Conservation (phyloP, 805 yeast genomes). For the Hyphopichia homilentoma region DNA sequence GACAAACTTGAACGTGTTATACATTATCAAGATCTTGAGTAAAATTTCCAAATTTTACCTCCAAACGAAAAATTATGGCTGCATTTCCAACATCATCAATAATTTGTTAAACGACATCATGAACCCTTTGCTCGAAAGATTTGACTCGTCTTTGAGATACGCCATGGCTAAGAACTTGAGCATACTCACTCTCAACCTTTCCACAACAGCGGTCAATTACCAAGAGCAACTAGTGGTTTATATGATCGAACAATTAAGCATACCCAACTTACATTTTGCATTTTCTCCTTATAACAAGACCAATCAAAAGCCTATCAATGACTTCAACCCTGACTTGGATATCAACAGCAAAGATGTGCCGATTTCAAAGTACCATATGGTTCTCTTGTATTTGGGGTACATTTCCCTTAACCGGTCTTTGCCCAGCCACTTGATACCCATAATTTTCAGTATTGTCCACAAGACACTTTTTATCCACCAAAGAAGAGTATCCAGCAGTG, state of each 20-base stretch:
- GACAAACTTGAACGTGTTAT: conserved; percentile 18
- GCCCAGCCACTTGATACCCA: conserved; percentile 18
- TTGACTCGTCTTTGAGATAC: conserved; percentile 58
- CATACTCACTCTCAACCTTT: conserved; percentile 37
- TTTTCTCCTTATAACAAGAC: conserved; percentile 1
- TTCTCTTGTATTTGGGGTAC: conserved; percentile 53
- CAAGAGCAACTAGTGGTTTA: conserved; percentile 39
- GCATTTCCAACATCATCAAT: conserved; percentile 47
- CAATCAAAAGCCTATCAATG: not conserved
- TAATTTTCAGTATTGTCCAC: conserved; percentile 36
- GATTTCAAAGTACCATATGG: conserved; percentile 52
- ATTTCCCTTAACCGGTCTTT: conserved; percentile 23
- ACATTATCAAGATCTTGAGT: conserved; percentile 29
- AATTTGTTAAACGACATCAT: conserved; percentile 39
- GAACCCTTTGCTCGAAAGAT: conserved; percentile 30
- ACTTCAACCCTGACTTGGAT: conserved; percentile 7
- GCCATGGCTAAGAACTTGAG: conserved; percentile 65
- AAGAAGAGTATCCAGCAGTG: conserved; percentile 42
- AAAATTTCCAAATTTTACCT: conserved; percentile 31
- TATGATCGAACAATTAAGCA: conserved; percentile 30
- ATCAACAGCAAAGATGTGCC: conserved; percentile 29
- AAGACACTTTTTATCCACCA: conserved; percentile 56
- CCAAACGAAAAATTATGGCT: conserved; percentile 24
- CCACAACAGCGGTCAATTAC: conserved; percentile 30
- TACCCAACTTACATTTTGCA: conserved; percentile 8